Evolutionary conservation across 2,329 filamentous ascomycete species (phyloP).

Genomic region (Colletotrichum chlorophyti): DNA sequence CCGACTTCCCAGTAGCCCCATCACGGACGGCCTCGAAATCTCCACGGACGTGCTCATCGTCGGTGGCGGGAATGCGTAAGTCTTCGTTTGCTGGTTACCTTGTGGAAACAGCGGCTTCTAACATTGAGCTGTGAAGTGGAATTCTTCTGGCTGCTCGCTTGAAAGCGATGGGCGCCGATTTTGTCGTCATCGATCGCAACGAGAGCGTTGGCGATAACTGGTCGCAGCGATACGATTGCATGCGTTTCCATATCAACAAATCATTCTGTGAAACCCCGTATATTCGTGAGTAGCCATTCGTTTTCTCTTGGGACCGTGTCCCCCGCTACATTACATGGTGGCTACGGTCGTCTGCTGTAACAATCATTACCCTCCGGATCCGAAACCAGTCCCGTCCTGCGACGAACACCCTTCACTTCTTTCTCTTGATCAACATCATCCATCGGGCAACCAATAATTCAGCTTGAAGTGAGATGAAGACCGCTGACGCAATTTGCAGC

Average conservation of each 20-base stretch:
- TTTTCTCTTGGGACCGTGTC: too few relatives aligned
- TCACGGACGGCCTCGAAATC: constrained; percentile 28
- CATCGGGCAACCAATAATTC: too few relatives aligned
- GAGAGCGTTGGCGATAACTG: constrained; percentile 46
- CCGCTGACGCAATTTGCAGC: background rate
- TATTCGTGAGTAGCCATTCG: constrained; percentile 32
- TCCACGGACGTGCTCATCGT: constrained; percentile 43
- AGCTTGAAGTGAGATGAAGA: too few relatives aligned
- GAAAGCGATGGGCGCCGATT: constrained; percentile 44
- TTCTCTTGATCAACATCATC: too few relatives aligned
- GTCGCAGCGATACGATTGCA: constrained; percentile 44
- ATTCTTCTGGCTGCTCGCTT: constrained; percentile 42
- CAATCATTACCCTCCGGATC: too few relatives aligned
- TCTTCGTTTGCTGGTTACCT: background rate
- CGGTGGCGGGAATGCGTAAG: constrained; percentile 42
- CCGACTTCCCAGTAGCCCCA: constrained; percentile 23
- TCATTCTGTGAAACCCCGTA: constrained; percentile 44
- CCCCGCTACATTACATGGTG: too few relatives aligned
- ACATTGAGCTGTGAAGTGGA: constrained; percentile 26
- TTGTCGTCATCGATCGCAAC: constrained; percentile 44
- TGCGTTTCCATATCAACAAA: constrained; percentile 47
- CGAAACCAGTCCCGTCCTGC: too few relatives aligned
- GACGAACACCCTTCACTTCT: background rate
- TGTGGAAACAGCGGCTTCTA: background rate
- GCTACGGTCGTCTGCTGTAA: too few relatives aligned